These are phyloP conservation scores for Saccharomycopsis guyanensis DNA, from an alignment of 805 yeast species.

Conservation along the genomic window DNA sequence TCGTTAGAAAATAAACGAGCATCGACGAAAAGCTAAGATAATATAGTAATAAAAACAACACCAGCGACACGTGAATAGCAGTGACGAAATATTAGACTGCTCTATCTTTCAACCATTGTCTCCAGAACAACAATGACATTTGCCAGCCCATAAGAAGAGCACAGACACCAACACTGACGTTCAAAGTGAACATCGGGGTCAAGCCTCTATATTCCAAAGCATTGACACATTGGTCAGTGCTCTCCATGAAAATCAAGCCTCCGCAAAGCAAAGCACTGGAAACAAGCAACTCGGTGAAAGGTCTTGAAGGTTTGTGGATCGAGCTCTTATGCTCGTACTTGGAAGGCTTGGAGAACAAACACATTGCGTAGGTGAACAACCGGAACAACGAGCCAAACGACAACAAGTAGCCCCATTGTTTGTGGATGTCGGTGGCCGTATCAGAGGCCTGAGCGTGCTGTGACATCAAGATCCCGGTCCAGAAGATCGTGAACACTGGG, in stretches of 20 bases:
- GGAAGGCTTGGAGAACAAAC: slow-evolving; percentile 36
- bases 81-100: background rate
- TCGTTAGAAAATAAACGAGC: too few species aligned
- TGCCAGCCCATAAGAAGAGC: slow-evolving; percentile 85
- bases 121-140: slow-evolving; percentile 59
- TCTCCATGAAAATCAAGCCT: slow-evolving; percentile 87
- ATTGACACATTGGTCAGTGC: slow-evolving; percentile 77
- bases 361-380: slow-evolving; percentile 49
- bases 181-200: slow-evolving; percentile 85
- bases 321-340: background rate
- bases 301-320: slow-evolving; percentile 47
- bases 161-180: slow-evolving; percentile 72
- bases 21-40: too few species aligned
- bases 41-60: too few species aligned
- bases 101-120: slow-evolving; percentile 28
- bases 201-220: slow-evolving; percentile 78
- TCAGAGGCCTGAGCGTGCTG: slow-evolving; percentile 82
- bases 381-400: slow-evolving; percentile 80
- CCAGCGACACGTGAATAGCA: too few species aligned
- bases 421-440: slow-evolving; percentile 72
- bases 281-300: slow-evolving; percentile 78
- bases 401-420: slow-evolving; percentile 87
- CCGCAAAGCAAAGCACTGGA: slow-evolving; percentile 80
- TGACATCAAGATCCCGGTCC: slow-evolving; percentile 96
- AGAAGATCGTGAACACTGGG: slow-evolving; percentile 86